Base-by-base conservation (phyloP, 352 stramenopile genomes). In the Globisporangium emineosum region DNA sequence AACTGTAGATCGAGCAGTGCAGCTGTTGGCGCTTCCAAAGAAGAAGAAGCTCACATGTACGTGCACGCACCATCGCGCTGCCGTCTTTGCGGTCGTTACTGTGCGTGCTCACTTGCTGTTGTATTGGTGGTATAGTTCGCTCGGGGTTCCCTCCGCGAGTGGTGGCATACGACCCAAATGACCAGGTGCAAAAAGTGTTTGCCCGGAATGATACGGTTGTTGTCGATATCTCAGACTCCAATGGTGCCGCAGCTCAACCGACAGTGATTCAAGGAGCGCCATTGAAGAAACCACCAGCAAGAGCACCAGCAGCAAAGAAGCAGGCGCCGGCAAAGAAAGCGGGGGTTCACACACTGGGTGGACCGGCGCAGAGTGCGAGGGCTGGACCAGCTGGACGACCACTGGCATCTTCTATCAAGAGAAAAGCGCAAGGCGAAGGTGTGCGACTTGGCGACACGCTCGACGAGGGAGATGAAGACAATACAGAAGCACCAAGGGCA, bases 161-260 rank as follows among this genome's bases (percentile, higher is more conserved):
- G 3, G 52, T 90, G 2, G 69, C 77, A 60, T 80, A 78, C 49
- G 52, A 75, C 1, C 52, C 37, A 19, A 71, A 70, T 2, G 73
- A 73, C 33, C 57, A 72, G 3, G 71, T 94, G 19, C 76, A 89
- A 62, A 65, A 43, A 55, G 70, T 78, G 8, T 80, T 94, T 21
- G 68, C 75, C 27, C 71, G 80, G 43, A 94, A 94, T 55, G 81
- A 91, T 57, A 88, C 81, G 0, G 72, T 94, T n/a, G 76, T 91
- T 12, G 75, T 94, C 2, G 77, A 71, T 45, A 64, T 62, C 23
- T 58, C 27, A 33, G 60, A 45, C 3, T 17, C 47, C 1, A 65
- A 53, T 53, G 62, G 60, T 32, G 61, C 40, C 3, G 40, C 55
- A 33, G 64, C 64, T 12, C 27, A 59, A 32, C 56, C 63, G 58